phyloP scores from a whole-genome alignment of 2,329 filamentous ascomycete species.

The Aspergillus tubingensis region DNA sequence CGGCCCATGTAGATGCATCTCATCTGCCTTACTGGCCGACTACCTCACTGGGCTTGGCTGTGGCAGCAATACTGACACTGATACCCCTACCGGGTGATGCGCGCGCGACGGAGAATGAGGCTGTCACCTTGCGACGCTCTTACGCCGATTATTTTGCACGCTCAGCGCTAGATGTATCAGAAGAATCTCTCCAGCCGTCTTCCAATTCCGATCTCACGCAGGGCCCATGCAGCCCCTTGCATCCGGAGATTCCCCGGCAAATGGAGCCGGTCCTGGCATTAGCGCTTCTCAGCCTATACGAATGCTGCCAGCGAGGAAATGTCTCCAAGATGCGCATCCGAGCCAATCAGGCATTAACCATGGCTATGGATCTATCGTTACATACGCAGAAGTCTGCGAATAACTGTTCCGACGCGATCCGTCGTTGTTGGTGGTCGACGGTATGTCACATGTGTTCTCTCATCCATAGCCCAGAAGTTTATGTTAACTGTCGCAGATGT shows the following conservation, averaged over 20 bases:
- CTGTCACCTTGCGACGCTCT: constrained; percentile 15
- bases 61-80: constrained; percentile 24
- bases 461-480: no score
- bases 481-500: constrained; percentile 13
- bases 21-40: constrained; percentile 25
- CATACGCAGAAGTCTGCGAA: constrained; percentile 12
- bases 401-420: constrained; percentile 21
- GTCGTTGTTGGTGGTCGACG: constrained; percentile 29
- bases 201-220: not conserved
- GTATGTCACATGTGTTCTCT: constrained; percentile 16
- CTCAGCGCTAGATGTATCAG: not conserved
- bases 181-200: constrained; percentile 1
- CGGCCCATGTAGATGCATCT: constrained; percentile 6
- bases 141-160: constrained; percentile 22
- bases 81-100: constrained; percentile 19
- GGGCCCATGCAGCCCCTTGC: constrained; percentile 1
- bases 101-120: constrained; percentile 3
- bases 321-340: constrained; percentile 25
- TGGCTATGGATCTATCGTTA: constrained; percentile 29
- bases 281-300: constrained; percentile 23
- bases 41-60: constrained; percentile 23
- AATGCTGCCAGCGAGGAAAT: constrained; percentile 28
- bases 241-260: constrained; percentile 16
- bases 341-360: constrained; percentile 27
- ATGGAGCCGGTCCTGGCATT: constrained; percentile 25